phyloP scores from a whole-genome alignment of 2,329 filamentous ascomycete species.

The Phyllosticta paracitricarpa region DNA sequence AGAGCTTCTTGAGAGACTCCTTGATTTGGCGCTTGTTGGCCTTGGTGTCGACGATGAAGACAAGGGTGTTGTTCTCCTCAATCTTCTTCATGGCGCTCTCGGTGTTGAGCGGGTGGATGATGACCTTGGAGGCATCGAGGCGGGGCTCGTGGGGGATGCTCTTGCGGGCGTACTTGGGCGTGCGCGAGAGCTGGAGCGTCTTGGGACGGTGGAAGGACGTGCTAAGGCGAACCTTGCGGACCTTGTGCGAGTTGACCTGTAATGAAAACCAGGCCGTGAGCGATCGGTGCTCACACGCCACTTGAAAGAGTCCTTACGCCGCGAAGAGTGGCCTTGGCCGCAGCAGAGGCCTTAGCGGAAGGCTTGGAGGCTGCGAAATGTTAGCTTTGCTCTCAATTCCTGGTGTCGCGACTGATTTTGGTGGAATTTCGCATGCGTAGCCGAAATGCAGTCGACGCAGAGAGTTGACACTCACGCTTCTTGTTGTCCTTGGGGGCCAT shows the following conservation, averaged over 20 bases:
- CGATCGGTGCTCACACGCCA: constrained; percentile 42
- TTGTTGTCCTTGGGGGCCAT: constrained; percentile 29
- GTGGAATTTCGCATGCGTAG: not conserved
- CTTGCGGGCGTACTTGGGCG: constrained; percentile 95
- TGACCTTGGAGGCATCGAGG: constrained; percentile 95
- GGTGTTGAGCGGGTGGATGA: constrained; percentile 97
- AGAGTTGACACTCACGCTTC: constrained; percentile 24
- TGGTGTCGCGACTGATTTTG: constrained; percentile 5
- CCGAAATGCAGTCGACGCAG: not conserved
- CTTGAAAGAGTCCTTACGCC: constrained; percentile 49
- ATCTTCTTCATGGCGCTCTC: constrained; percentile 99
- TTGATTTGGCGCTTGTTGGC: constrained; percentile 99
- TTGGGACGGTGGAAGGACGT: constrained; percentile 96
- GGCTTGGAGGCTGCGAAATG: constrained; percentile 48
- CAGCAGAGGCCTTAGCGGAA: constrained; percentile 69
- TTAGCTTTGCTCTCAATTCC: constrained; percentile 17
- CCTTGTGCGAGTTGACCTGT: constrained; percentile 70
- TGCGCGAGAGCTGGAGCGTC: constrained; percentile 82
- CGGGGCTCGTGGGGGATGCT: constrained; percentile 80
- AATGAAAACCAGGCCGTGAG: constrained; percentile 41
- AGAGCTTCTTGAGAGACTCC: constrained; percentile 95
- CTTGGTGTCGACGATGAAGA: constrained; percentile 85
- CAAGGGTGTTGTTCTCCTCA: constrained; percentile 99
- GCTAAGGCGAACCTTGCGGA: constrained; percentile 76
- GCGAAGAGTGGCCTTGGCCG: constrained; percentile 92